A percentile compares a stretch with the other conserved stretches of the same genome.
These are phyloP conservation scores for Stenocarpella maydis DNA, from an alignment of 2,329 filamentous ascomycete species.

Conservation along the genomic window DNA sequence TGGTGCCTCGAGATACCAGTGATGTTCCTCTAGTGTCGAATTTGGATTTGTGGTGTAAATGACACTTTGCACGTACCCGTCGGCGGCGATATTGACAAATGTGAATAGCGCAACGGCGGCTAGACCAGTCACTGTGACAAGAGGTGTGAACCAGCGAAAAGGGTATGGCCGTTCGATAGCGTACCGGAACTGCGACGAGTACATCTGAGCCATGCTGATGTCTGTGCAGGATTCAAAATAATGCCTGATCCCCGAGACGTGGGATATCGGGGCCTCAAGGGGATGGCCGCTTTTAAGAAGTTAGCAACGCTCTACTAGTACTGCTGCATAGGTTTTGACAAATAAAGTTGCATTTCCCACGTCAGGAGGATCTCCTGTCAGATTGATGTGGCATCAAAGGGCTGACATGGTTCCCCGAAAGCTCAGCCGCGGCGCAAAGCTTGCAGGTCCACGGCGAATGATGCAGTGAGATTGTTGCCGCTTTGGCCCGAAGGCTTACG, in stretches of 20 bases:
- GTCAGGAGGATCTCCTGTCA: background rate
- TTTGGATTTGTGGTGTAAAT: slow-evolving; percentile 29
- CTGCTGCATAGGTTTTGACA: background rate
- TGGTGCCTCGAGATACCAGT: slow-evolving; percentile 31
- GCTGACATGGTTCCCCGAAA: slow-evolving; percentile 15
- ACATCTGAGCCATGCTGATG: background rate
- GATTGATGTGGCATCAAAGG: background rate
- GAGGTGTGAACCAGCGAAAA: slow-evolving; percentile 34
- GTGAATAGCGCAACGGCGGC: slow-evolving; percentile 17
- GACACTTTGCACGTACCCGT: slow-evolving; percentile 26
- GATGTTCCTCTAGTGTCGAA: slow-evolving; percentile 21
- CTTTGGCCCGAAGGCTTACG: slow-evolving; percentile 9
- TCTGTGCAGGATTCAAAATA: background rate
- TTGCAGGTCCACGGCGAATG: background rate
- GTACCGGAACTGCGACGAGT: slow-evolving; percentile 27
- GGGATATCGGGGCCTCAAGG: background rate
- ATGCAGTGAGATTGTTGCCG: background rate
- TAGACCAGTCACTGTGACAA: background rate
- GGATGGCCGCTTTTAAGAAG: background rate
- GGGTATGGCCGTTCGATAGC: slow-evolving; percentile 32
- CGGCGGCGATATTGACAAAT: slow-evolving; percentile 30
- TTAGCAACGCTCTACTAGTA: background rate
- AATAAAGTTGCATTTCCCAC: background rate
- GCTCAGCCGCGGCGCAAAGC: background rate
- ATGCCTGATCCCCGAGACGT: too few relatives aligned